Evolutionary conservation across 441 rosid species (phyloP).

Genomic region (Pelargonium hybrid): DNA sequence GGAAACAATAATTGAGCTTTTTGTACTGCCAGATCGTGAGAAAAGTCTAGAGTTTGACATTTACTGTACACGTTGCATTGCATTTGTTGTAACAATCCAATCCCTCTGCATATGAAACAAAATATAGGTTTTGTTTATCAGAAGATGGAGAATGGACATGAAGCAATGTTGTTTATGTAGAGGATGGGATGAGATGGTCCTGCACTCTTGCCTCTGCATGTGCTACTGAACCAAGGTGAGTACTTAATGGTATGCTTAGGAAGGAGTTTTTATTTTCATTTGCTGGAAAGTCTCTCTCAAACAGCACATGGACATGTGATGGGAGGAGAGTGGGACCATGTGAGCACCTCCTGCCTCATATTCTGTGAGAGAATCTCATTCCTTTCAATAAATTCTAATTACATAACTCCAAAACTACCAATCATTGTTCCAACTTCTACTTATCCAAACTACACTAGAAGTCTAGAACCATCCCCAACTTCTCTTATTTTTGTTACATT

Average conservation of each 20-base stretch:
- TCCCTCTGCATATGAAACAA: background rate
- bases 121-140: background rate
- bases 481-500: slow-evolving; percentile 13
- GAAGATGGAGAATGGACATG: slow-evolving; percentile 1
- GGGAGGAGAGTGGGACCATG: slow-evolving; percentile 61
- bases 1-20: background rate
- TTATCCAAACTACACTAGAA: background rate
- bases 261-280: slow-evolving; percentile 8
- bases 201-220: slow-evolving; percentile 18
- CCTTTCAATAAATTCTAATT: slow-evolving; percentile 34
- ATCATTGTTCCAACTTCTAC: slow-evolving; percentile 31
- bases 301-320: slow-evolving; percentile 68
- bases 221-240: slow-evolving; percentile 26
- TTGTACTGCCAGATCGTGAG: background rate
- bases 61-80: background rate
- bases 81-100: background rate
- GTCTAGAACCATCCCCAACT: background rate
- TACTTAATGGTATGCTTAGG: background rate
- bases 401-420: slow-evolving; percentile 26
- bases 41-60: background rate
- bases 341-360: slow-evolving; percentile 24
- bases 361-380: slow-evolving; percentile 23
- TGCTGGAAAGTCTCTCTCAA: slow-evolving; percentile 57
- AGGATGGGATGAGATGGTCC: slow-evolving; percentile 14
- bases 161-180: slow-evolving; percentile 8